Conservation (phyloP, 2,329 filamentous ascomycete species). For the Onygenales sp. region DNA sequence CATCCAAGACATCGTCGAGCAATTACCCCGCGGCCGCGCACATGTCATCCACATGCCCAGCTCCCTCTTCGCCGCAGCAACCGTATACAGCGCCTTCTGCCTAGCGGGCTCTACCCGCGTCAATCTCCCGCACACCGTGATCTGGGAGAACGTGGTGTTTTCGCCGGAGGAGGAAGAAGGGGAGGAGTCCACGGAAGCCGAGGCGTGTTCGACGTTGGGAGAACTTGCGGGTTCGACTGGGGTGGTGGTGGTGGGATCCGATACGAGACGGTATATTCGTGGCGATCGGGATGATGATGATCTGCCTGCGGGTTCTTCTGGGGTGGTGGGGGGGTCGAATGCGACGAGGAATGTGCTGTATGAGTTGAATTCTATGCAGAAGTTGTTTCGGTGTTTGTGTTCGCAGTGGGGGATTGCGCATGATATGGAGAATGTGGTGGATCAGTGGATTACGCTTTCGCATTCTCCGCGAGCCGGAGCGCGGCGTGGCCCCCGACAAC, state of each 20-base stretch:
- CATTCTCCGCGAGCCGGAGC: constrained; percentile 16
- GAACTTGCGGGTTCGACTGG: neutral
- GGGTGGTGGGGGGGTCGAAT: constrained; percentile 14
- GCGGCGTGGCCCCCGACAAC: too few species aligned
- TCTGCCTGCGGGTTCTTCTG: neutral
- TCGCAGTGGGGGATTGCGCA: constrained; percentile 38
- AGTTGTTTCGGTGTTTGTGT: constrained; percentile 35
- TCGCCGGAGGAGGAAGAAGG: constrained; percentile 19
- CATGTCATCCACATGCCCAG: constrained; percentile 38
- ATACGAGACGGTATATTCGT: constrained; percentile 30
- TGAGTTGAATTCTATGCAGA: constrained; percentile 39
- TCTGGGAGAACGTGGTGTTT: constrained; percentile 34
- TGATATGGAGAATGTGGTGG: constrained; percentile 37
- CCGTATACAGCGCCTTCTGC: constrained; percentile 33
- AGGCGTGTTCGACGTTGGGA: constrained; percentile 12
- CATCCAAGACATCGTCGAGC: constrained; percentile 38
- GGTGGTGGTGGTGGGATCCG: constrained; percentile 16
- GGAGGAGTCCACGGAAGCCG: constrained; percentile 9
- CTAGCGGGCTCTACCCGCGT: constrained; percentile 30
- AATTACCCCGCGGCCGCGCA: constrained; percentile 34
- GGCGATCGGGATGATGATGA: constrained; percentile 11
- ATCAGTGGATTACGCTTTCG: constrained; percentile 36
- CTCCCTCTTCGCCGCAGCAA: constrained; percentile 35
- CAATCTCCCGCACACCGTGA: constrained; percentile 28
- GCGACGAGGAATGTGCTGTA: constrained; percentile 34